Base-by-base conservation (phyloP, 2,329 filamentous ascomycete species). In the Parafenestella ontariensis region DNA sequence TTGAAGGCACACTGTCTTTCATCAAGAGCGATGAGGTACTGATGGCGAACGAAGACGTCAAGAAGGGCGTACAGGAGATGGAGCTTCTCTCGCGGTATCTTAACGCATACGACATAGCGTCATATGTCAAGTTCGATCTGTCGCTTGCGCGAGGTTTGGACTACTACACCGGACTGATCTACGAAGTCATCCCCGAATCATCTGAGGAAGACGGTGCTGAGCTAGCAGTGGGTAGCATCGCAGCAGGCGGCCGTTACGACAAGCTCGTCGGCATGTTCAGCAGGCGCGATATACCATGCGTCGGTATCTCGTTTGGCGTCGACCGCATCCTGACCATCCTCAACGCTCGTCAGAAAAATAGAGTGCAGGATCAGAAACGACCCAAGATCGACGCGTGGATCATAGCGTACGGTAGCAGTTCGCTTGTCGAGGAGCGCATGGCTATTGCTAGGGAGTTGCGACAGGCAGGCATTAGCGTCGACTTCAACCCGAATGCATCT, bases 261-360 rank as follows among this genome's bases (percentile, higher is more conserved):
- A 89, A 93, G 69, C 84, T 96, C 6, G 92, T 96, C 13, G 89
- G 89, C 77, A 96, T 95, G 90, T 96, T 95, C 81, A 87, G 85
- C 47, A 87, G 87, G 64, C 92, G 92, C 78, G 86, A 92, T 72
- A 90, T 96, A 44, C 92, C 90, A n/a, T 92, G 89, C 62, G 89
- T 92, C 6, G 89, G 90, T 59, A 89, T 95, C 63, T 96, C 91
- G 1, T 96, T 96, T 72, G 92, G 92, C 52, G 90, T 96, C 41
- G 92, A 96, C 76, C 87, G 92, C 62, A 96, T 96, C 69, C 95
- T 95, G 78, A 90, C 89, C 61, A 91, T 96, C 68, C 90, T 87
- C 56, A 91, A 94, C 75, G 87, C 90, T n/a, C 82, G 86, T 45
- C 82, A 90, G 75, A 85, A 84, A 76, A 85, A 84, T 13, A 31